A percentile compares a stretch with the other conserved stretches of the same genome.
These are phyloP conservation scores for Lactarius trivialis DNA, from an alignment of 768 basidiomycete genomes.

Conservation along the genomic window DNA sequence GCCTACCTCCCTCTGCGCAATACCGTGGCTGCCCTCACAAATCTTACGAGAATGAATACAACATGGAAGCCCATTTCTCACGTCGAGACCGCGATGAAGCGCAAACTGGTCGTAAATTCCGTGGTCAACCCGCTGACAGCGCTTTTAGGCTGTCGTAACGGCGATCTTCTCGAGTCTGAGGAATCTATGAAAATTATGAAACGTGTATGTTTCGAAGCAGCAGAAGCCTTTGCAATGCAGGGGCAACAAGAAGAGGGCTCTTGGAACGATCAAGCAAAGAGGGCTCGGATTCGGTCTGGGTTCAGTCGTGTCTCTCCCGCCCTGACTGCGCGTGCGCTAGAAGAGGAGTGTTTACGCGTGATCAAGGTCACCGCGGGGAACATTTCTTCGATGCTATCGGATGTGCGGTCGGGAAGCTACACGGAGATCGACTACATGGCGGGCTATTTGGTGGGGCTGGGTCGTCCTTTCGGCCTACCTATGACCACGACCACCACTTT, in stretches of 20 bases:
- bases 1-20: slow-evolving; percentile 58
- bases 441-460: slow-evolving; percentile 69
- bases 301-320: slow-evolving; percentile 40
- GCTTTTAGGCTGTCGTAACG: slow-evolving; percentile 73
- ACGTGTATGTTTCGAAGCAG: slow-evolving; percentile 67
- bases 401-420: slow-evolving; percentile 50
- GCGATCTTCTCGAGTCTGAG: slow-evolving; percentile 50
- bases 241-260: slow-evolving; percentile 35
- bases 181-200: slow-evolving; percentile 41
- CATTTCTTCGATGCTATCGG: slow-evolving; percentile 75
- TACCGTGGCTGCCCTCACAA: slow-evolving; percentile 59
- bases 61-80: slow-evolving; percentile 60
- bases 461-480: slow-evolving; percentile 45
- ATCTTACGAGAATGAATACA: slow-evolving; percentile 49
- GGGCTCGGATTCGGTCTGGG: slow-evolving; percentile 25
- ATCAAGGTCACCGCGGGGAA: slow-evolving; percentile 54
- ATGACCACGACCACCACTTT: slow-evolving; percentile 56
- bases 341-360: slow-evolving; percentile 52
- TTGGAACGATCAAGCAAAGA: slow-evolving; percentile 18
- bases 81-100: slow-evolving; percentile 63
- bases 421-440: slow-evolving; percentile 84
- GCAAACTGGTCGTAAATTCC: slow-evolving; percentile 76
- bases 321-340: slow-evolving; percentile 41
- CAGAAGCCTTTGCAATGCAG: slow-evolving; percentile 50
- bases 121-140: slow-evolving; percentile 85